Evolutionary conservation across 2,329 filamentous ascomycete species (phyloP).

Genomic region (Aspergillus ruber): DNA sequence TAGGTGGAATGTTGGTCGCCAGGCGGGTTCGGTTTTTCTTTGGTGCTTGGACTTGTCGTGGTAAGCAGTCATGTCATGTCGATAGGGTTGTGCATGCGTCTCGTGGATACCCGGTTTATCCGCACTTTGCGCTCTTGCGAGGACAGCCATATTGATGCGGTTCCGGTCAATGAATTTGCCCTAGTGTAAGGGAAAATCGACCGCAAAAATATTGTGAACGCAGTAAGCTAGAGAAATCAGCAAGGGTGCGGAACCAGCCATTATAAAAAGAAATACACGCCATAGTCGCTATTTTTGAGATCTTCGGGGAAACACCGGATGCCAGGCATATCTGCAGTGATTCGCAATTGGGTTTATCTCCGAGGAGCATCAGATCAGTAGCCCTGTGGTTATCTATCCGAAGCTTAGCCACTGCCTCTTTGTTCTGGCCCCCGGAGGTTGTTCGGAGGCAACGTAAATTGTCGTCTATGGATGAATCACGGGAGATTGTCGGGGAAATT

Average conservation of each 20-base stretch:
- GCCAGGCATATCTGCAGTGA: background rate
- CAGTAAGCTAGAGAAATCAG: background rate
- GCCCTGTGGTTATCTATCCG: no score
- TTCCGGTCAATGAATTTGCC: background rate
- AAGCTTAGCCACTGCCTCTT: background rate
- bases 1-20: constrained; percentile 32
- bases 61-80: background rate
- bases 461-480: constrained; percentile 2
- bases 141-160: constrained; percentile 5
- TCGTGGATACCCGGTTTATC: background rate
- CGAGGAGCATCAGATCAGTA: background rate
- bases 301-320: constrained; percentile 1
- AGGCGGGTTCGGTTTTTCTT: constrained; percentile 1
- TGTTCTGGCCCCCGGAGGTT: constrained; percentile 6
- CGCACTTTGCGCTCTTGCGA: constrained; percentile 2
- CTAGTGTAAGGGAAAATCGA: background rate
- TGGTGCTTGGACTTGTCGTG: background rate
- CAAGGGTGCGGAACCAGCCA: background rate
- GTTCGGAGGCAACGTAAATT: constrained; percentile 9
- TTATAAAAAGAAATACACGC: background rate
- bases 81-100: background rate
- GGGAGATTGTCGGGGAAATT: constrained; percentile 18
- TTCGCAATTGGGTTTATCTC: background rate
- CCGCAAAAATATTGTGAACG: background rate
- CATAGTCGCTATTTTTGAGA: background rate